Evolutionary conservation across 345 rosid species (phyloP).

Genomic region (Murraya paniculata): DNA sequence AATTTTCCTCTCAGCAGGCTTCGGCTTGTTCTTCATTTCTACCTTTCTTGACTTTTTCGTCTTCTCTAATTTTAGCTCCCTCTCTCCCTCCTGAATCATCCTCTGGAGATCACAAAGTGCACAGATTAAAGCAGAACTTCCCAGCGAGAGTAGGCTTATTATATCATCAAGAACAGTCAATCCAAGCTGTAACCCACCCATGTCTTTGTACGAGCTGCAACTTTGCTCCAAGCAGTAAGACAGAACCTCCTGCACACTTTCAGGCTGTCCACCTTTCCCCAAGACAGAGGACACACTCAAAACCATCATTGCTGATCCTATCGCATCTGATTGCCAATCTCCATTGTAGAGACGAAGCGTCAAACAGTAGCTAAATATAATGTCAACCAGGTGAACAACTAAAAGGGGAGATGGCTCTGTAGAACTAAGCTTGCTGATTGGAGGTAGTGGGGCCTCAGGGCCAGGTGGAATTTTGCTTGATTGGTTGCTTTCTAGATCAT

Average conservation of each 20-base stretch:
- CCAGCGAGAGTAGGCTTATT: constrained; percentile 47
- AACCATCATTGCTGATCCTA: constrained; percentile 59
- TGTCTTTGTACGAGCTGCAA: constrained; percentile 68
- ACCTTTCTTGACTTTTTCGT: constrained; percentile 33
- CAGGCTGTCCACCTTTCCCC: constrained; percentile 64
- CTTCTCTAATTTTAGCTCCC: constrained; percentile 46
- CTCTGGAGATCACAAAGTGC: constrained; percentile 73
- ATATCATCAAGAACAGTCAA: constrained; percentile 64
- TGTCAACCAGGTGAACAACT: constrained; percentile 69
- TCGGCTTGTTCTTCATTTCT: constrained; percentile 58
- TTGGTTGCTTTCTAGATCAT: constrained; percentile 18
- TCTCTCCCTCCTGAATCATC: constrained; percentile 52
- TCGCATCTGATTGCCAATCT: constrained; percentile 72
- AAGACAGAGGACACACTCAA: constrained; percentile 63
- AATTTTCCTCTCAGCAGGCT: constrained; percentile 72
- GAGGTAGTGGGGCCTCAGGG: constrained; percentile 57
- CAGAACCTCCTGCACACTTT: constrained; percentile 56
- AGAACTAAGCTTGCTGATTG: constrained; percentile 55
- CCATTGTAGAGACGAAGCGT: constrained; percentile 84
- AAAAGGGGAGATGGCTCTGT: constrained; percentile 70
- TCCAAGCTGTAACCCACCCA: constrained; percentile 72
- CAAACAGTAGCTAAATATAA: constrained; percentile 74
- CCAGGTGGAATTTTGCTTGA: constrained; percentile 63
- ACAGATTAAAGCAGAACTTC: constrained; percentile 55
- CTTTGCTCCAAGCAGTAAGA: constrained; percentile 71